Percentiles rank a stretch among this genome's conserved stretches.
Evolutionary conservation across 768 basidiomycete genomes (phyloP).

Genomic region (Artomyces pyxidatus): DNA sequence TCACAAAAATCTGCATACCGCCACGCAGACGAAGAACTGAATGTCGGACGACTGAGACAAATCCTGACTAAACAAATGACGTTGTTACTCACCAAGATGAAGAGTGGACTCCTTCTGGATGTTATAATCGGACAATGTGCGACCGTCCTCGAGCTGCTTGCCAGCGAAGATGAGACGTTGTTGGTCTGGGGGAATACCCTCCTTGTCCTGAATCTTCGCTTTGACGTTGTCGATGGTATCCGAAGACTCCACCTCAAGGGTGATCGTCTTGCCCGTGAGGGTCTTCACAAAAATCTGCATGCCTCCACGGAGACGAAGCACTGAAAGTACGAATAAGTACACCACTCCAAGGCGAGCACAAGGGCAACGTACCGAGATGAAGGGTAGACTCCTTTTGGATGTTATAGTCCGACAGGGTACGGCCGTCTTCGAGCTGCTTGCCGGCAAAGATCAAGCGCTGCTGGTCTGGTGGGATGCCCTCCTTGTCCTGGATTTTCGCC

Average conservation of each 20-base stretch:
- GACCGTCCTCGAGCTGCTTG: conserved; percentile 88
- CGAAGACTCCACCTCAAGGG: conserved; percentile 81
- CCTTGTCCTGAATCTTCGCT: conserved; percentile 92
- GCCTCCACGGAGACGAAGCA: conserved; percentile 87
- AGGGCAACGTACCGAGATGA: conserved; percentile 40
- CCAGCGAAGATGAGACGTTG: conserved; percentile 90
- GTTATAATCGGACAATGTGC: conserved; percentile 86
- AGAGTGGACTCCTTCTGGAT: conserved; percentile 88
- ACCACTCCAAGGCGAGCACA: neutral
- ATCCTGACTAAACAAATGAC: neutral
- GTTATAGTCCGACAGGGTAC: conserved; percentile 83
- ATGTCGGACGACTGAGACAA: conserved; percentile 12
- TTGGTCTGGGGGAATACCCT: conserved; percentile 82
- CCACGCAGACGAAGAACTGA: conserved; percentile 84
- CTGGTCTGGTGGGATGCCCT: conserved; percentile 83
- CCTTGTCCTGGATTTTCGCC: conserved; percentile 82
- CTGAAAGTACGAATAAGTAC: conserved; percentile 20
- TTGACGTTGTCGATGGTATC: conserved; percentile 87
- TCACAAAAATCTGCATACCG: conserved; percentile 89
- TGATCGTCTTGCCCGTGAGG: conserved; percentile 85
- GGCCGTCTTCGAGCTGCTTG: conserved; percentile 92
- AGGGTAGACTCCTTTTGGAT: conserved; percentile 96
- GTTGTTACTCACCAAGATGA: conserved; percentile 35
- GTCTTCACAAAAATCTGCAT: conserved; percentile 85
- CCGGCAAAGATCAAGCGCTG: conserved; percentile 96